Evolutionary conservation across 179 eudicot species (phyloP).

Genomic region (Carnegiea gigantea): DNA sequence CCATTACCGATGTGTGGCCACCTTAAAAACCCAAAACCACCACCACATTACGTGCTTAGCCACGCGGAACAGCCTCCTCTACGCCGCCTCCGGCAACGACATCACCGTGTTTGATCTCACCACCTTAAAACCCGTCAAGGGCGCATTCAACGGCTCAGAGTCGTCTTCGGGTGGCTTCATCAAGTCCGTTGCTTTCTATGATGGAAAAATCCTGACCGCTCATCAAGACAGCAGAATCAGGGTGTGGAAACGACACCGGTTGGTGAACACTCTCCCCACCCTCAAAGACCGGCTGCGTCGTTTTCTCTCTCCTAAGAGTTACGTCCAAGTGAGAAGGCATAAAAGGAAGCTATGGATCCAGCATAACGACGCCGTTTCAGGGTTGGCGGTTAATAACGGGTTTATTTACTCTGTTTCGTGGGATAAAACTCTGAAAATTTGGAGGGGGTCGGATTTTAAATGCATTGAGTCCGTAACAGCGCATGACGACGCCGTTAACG

Average conservation of each 20-base stretch:
- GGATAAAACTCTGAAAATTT: constrained; percentile 38
- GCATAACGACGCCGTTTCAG: constrained; percentile 45
- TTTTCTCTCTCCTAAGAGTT: constrained; percentile 23
- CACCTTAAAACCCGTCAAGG: constrained; percentile 16
- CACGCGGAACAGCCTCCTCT: constrained; percentile 23
- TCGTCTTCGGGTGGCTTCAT: constrained; percentile 28
- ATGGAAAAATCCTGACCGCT: constrained; percentile 26
- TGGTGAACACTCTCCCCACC: constrained; percentile 26
- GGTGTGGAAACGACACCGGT: constrained; percentile 33
- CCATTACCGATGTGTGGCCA: constrained; percentile 19
- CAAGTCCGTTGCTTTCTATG: constrained; percentile 24
- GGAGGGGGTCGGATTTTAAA: constrained; percentile 33
- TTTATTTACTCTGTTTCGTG: constrained; percentile 39
- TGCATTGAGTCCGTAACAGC: constrained; percentile 36
- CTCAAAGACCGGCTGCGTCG: constrained; percentile 24
- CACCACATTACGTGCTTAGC: constrained; percentile 38
- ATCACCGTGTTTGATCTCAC: constrained; percentile 28
- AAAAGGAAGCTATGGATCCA: constrained; percentile 34
- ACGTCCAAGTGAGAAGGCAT: constrained; percentile 29
- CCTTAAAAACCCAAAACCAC: constrained; percentile 24
- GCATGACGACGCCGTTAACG: constrained; percentile 38
- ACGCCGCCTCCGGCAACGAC: constrained; percentile 31
- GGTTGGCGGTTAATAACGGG: constrained; percentile 20
- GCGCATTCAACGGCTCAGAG: constrained; percentile 19
- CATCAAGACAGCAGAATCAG: constrained; percentile 39